Evolutionary conservation across 164 flowering plant genomes (phyloP).

Genomic region (Cinnamomum chago): DNA sequence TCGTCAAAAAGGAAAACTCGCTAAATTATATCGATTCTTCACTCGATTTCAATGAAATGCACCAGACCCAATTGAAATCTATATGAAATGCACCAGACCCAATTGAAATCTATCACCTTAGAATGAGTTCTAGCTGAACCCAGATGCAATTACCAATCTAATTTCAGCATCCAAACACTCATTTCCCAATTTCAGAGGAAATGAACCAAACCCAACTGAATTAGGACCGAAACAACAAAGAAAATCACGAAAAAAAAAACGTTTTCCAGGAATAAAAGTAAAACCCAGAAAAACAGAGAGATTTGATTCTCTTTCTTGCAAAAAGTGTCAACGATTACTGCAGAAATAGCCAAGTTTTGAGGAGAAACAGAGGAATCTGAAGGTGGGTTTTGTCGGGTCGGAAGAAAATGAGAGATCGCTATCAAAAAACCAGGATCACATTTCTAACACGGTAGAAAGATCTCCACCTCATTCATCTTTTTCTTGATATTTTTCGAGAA

Average conservation of each 20-base stretch:
- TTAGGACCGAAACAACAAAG: background rate
- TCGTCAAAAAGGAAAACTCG: background rate
- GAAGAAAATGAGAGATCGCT: background rate
- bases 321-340: background rate
- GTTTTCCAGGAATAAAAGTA: background rate
- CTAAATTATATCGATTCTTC: background rate
- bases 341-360: background rate
- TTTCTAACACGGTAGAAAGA: background rate
- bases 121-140: background rate
- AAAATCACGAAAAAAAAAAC: background rate
- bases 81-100: background rate
- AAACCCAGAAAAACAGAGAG: background rate
- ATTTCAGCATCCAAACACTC: background rate
- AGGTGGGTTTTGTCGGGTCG: constrained; percentile 4
- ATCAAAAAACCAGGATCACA: background rate
- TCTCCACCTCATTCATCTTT: background rate
- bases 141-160: background rate
- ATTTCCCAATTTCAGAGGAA: background rate
- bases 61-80: background rate
- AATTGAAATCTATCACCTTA: background rate
- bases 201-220: constrained; percentile 3
- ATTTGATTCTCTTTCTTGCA: background rate
- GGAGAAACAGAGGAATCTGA: background rate
- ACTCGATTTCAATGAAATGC: background rate
- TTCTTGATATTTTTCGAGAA: background rate